phyloP scores from a whole-genome alignment of 1,284 basidiomycete species.

The Grifola frondosa region DNA sequence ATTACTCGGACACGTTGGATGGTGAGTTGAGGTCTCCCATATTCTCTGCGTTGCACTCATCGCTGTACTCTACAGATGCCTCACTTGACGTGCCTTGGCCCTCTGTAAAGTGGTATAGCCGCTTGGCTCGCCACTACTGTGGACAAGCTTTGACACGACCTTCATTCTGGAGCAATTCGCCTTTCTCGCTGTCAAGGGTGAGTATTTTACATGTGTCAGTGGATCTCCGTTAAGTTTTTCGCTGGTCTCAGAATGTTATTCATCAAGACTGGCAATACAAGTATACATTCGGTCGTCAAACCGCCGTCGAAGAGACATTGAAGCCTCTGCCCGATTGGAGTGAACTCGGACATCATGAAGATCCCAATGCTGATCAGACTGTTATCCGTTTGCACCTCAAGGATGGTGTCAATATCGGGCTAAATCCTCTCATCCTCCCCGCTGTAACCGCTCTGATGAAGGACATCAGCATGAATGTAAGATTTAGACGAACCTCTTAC shows the following conservation, averaged over 20 bases:
- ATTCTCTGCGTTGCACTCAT: background rate
- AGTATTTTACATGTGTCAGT: background rate
- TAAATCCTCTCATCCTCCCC: conserved; percentile 27
- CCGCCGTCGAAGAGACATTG: too few relatives aligned
- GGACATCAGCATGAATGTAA: conserved; percentile 18
- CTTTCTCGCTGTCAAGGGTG: conserved; percentile 36
- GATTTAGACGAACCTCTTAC: background rate
- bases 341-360: conserved; percentile 1
- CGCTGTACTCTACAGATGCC: conserved; percentile 10
- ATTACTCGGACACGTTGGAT: conserved; percentile 46
- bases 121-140: conserved; percentile 34
- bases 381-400: conserved; percentile 19
- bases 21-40: conserved; percentile 17
- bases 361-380: conserved; percentile 11
- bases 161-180: conserved; percentile 37
- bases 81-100: conserved; percentile 14
- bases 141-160: conserved; percentile 26
- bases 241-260: too few relatives aligned
- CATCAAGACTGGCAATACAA: too few relatives aligned
- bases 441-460: conserved; percentile 15
- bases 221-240: too few relatives aligned
- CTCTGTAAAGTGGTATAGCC: conserved; percentile 20
- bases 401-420: conserved; percentile 16
- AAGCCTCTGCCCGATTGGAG: background rate
- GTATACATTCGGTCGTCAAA: too few relatives aligned